Percentiles rank a stretch among this genome's conserved stretches.
phyloP scores from a whole-genome alignment of 148 eudicot genomes.

The Arctostaphylos glauca region DNA sequence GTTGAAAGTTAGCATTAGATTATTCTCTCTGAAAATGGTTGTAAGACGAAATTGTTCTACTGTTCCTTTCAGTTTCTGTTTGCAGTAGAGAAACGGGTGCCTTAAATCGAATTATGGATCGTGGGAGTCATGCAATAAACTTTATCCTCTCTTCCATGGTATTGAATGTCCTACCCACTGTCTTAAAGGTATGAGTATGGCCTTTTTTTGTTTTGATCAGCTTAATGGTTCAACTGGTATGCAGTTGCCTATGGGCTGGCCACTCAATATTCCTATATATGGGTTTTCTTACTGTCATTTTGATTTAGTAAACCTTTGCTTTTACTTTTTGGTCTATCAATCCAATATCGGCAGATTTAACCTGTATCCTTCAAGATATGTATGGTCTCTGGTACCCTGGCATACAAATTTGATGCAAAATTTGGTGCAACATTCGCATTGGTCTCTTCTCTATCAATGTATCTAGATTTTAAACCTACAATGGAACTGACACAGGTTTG shows the following conservation, averaged over 20 bases:
- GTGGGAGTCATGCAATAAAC: conserved; percentile 98
- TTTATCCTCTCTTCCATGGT: conserved; percentile 92
- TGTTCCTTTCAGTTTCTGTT: conserved; percentile 24
- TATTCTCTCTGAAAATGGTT: neutral
- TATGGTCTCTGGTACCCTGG: conserved; percentile 94
- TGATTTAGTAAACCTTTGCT: neutral
- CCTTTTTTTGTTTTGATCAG: neutral
- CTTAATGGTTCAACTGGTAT: neutral
- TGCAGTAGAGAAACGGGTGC: conserved; percentile 95
- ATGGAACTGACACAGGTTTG: conserved; percentile 81
- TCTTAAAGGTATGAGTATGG: conserved; percentile 68
- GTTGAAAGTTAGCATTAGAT: neutral
- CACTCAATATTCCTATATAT: neutral
- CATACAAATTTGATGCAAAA: too few species aligned
- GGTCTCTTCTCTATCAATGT: conserved; percentile 88
- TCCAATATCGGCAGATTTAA: conserved; percentile 33
- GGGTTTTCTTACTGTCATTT: neutral
- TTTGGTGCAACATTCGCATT: conserved; percentile 92
- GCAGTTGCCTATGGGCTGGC: neutral
- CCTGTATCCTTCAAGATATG: conserved; percentile 75
- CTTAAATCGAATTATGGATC: conserved; percentile 85
- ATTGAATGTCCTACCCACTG: conserved; percentile 84
- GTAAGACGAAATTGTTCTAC: conserved; percentile 4
- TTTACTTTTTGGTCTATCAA: conserved; percentile 3
- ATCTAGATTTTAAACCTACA: conserved; percentile 75